These are phyloP conservation scores for Davidsoniella australis DNA, from an alignment of 2,329 filamentous ascomycete genomes.

Conservation along the genomic window DNA sequence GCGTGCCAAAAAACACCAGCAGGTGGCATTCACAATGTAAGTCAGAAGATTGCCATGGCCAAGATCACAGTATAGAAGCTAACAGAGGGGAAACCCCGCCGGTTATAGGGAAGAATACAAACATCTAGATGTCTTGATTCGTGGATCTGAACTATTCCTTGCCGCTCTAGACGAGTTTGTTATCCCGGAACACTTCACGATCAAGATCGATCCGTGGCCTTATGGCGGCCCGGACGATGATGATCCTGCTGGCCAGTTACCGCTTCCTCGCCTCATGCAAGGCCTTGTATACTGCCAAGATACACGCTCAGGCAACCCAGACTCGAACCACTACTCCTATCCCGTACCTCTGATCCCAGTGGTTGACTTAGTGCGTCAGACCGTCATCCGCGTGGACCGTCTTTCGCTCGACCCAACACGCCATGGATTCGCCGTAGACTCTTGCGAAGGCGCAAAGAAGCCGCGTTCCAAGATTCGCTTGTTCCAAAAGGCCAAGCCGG, in stretches of 20 bases:
- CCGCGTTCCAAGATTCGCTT: slow-evolving; percentile 21
- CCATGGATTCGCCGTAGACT: slow-evolving; percentile 23
- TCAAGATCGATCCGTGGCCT: slow-evolving; percentile 45
- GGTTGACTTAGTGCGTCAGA: slow-evolving; percentile 37
- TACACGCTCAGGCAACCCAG: slow-evolving; percentile 25
- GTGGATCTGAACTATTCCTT: slow-evolving; percentile 28
- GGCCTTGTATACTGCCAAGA: slow-evolving; percentile 33
- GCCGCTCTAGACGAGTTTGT: slow-evolving; percentile 29
- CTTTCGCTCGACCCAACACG: slow-evolving; percentile 30
- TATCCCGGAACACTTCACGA: slow-evolving; percentile 25
- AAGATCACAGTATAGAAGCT: background rate
- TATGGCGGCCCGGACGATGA: slow-evolving; percentile 33
- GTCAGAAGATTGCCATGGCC: slow-evolving; percentile 6
- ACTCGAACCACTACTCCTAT: slow-evolving; percentile 46
- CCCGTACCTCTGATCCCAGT: slow-evolving; percentile 42
- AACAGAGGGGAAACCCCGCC: background rate
- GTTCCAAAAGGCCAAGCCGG: slow-evolving; percentile 24
- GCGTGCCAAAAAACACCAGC: slow-evolving; percentile 16
- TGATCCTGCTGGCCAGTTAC: slow-evolving; percentile 17
- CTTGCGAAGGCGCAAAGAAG: background rate
- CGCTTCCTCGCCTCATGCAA: slow-evolving; percentile 28
- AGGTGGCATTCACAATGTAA: slow-evolving; percentile 23
- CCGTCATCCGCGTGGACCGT: slow-evolving; percentile 39
- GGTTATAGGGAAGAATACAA: slow-evolving; percentile 22
- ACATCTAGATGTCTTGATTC: slow-evolving; percentile 24